Conservation (phyloP, 192 early-diverging fungal genomes). For the Linnemannia exigua region DNA sequence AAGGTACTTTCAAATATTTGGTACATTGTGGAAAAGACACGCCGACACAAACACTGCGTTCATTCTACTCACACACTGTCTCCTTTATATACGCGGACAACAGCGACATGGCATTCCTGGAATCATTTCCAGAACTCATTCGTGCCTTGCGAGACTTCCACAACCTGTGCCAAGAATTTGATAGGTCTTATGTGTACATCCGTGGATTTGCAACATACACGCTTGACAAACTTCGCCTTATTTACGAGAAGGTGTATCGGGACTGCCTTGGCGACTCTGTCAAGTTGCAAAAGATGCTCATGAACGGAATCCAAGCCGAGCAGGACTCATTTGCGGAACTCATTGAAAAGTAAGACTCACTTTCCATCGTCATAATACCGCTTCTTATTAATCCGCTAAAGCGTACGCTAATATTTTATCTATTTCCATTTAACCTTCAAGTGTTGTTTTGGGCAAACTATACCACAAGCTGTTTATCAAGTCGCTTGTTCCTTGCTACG, state of each 20-base stretch:
- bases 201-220: conserved; percentile 63
- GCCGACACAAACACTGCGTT: background rate
- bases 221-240: conserved; percentile 63
- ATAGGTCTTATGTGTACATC: conserved; percentile 68
- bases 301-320: conserved; percentile 50
- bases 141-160: conserved; percentile 56
- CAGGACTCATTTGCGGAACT: conserved; percentile 62
- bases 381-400: background rate
- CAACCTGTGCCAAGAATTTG: conserved; percentile 62
- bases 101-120: conserved; percentile 65
- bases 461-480: conserved; percentile 69
- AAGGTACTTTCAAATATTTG: conserved; percentile 17
- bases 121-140: conserved; percentile 56
- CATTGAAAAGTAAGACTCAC: conserved; percentile 63
- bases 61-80: background rate
- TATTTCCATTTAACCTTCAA: conserved; percentile 15
- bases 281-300: conserved; percentile 44
- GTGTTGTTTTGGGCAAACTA: conserved; percentile 64
- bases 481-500: conserved; percentile 58
- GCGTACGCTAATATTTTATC: background rate
- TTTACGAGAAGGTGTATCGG: conserved; percentile 60
- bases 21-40: background rate
- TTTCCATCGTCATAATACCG: background rate
- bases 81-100: background rate
- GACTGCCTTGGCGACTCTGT: conserved; percentile 53